These are phyloP conservation scores for Suillus subluteus DNA, from an alignment of 768 basidiomycete species.

Conservation along the genomic window DNA sequence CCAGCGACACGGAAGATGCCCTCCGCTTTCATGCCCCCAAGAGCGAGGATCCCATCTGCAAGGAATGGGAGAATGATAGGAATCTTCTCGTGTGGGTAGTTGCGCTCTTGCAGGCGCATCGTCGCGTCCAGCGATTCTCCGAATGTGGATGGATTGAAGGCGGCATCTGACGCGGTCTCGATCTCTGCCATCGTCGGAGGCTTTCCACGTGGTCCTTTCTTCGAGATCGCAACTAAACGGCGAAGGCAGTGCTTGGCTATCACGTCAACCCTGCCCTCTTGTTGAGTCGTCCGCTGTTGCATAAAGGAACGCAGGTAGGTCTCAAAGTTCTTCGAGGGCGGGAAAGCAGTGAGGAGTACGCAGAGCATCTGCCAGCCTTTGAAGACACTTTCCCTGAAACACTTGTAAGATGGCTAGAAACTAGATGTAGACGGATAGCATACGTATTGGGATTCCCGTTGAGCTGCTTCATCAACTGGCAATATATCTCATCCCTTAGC, in stretches of 20 bases:
- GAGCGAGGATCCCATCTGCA: constrained; percentile 86
- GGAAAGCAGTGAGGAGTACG: constrained; percentile 89
- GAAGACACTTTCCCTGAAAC: constrained; percentile 75
- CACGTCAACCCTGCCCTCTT: constrained; percentile 80
- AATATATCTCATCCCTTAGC: constrained; percentile 91
- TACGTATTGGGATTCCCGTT: constrained; percentile 80
- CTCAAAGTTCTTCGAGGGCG: constrained; percentile 93
- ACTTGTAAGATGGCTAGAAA: constrained; percentile 3
- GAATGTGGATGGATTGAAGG: constrained; percentile 94
- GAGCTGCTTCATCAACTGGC: constrained; percentile 91
- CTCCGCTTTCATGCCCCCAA: constrained; percentile 83
- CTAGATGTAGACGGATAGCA: constrained; percentile 33
- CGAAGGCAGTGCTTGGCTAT: constrained; percentile 92
- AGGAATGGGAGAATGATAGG: constrained; percentile 95
- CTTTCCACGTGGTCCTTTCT: constrained; percentile 87
- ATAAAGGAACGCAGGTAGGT: constrained; percentile 83
- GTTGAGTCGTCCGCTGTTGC: constrained; percentile 62
- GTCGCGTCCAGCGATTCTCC: constrained; percentile 88
- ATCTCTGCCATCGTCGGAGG: constrained; percentile 84
- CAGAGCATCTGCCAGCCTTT: constrained; percentile 94
- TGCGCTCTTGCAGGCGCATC: constrained; percentile 81
- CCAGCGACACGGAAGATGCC: constrained; percentile 95
- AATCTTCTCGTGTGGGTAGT: constrained; percentile 82
- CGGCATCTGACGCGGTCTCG: constrained; percentile 92
- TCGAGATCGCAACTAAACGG: constrained; percentile 73